These are phyloP conservation scores for Chlamydomonas sp. DNA, from an alignment of 139 green algal genomes.

Conservation along the genomic window DNA sequence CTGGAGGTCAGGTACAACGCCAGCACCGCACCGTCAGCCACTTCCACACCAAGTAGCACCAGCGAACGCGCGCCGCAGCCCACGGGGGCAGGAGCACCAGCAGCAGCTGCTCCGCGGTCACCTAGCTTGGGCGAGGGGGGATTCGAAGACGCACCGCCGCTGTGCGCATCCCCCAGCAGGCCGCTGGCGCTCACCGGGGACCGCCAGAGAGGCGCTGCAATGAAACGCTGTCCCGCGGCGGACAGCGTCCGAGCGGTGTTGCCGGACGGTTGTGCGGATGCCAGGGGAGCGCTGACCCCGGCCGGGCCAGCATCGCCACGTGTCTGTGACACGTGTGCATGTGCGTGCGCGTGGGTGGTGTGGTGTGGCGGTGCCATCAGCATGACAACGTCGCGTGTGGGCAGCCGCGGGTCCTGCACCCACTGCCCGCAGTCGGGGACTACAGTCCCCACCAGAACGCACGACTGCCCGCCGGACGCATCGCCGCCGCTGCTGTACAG, in stretches of 20 bases:
- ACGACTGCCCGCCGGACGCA: too few species aligned
- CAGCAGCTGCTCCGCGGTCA: neutral
- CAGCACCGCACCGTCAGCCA: slow-evolving; percentile 11
- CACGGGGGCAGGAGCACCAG: too few species aligned
- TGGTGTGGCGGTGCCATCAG: neutral
- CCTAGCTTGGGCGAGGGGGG: neutral
- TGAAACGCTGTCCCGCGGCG: too few species aligned
- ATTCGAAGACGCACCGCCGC: too few species aligned
- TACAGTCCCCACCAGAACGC: neutral
- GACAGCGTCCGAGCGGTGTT: too few species aligned
- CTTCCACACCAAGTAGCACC: slow-evolving; percentile 19
- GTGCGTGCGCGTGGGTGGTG: neutral
- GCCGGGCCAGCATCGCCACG: neutral
- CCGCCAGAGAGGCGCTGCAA: too few species aligned
- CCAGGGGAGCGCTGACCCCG: too few species aligned
- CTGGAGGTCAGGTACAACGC: neutral
- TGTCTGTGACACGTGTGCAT: neutral
- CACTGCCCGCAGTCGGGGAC: slow-evolving; percentile 7
- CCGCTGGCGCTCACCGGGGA: too few species aligned
- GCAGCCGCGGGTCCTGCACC: slow-evolving; percentile 15
- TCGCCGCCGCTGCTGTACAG: neutral
- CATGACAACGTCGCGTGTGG: slow-evolving; percentile 12
- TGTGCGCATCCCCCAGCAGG: too few species aligned
- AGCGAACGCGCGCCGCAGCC: slow-evolving; percentile 1
- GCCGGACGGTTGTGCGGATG: too few species aligned